These are phyloP conservation scores for Lipomyces chichibuensis DNA, from an alignment of 805 yeast genomes.

Conservation along the genomic window DNA sequence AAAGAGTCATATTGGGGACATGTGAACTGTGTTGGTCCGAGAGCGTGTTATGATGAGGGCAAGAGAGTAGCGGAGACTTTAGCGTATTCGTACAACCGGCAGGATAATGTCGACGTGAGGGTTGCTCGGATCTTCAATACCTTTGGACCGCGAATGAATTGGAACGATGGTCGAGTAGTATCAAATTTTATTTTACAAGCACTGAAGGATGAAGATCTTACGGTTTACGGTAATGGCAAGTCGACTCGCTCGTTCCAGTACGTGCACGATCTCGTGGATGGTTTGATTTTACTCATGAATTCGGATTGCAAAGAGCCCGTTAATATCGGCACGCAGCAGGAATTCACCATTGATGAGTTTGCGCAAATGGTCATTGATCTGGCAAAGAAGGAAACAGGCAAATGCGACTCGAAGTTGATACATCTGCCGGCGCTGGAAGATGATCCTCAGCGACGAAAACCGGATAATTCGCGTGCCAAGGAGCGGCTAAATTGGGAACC, in stretches of 20 bases:
- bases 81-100: constrained; percentile 39
- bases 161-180: constrained; percentile 42
- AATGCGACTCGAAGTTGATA: constrained; percentile 33
- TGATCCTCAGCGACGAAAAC: constrained; percentile 38
- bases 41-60: constrained; percentile 42
- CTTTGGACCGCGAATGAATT: constrained; percentile 41
- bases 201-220: constrained; percentile 37
- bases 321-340: constrained; percentile 40
- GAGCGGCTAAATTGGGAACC: constrained; percentile 38
- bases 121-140: constrained; percentile 41
- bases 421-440: constrained; percentile 36
- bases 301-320: constrained; percentile 39
- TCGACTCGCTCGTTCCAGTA: constrained; percentile 40
- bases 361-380: constrained; percentile 37
- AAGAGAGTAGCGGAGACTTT: constrained; percentile 41
- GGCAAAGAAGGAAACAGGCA: constrained; percentile 30
- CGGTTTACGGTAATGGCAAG: constrained; percentile 39
- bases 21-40: constrained; percentile 39
- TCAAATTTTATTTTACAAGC: constrained; percentile 41
- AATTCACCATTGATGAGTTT: constrained; percentile 38
- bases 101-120: constrained; percentile 39
- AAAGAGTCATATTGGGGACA: constrained; percentile 40
- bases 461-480: constrained; percentile 38
- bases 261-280: constrained; percentile 40
- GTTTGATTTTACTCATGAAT: constrained; percentile 39